These are phyloP conservation scores for Hymenoscyphus occultus DNA, from an alignment of 2,329 filamentous ascomycete genomes.

Conservation along the genomic window DNA sequence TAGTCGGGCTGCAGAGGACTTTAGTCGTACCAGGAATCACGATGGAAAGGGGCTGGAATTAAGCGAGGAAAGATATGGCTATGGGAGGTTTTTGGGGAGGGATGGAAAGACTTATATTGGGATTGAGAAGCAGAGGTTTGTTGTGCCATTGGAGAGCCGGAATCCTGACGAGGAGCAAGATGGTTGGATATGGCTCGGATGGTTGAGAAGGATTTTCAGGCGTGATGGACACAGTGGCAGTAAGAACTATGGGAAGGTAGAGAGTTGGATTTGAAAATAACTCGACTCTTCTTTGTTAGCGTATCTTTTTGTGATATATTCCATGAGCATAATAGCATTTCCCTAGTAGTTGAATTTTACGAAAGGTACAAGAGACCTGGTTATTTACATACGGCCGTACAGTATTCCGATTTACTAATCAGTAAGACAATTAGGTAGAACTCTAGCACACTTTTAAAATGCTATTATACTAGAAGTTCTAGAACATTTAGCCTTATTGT, in stretches of 20 bases:
- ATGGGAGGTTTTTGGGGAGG: constrained; percentile 47
- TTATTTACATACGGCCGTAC: too few species aligned
- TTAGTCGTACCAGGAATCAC: constrained; percentile 37
- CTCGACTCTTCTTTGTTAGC: neutral
- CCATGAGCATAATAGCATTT: too few species aligned
- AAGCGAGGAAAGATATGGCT: constrained; percentile 41
- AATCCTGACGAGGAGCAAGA: constrained; percentile 23
- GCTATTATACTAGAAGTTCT: too few species aligned
- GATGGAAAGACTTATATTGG: constrained; percentile 50
- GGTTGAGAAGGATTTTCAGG: neutral
- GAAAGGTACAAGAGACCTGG: too few species aligned
- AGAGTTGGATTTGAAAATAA: neutral
- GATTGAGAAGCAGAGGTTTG: constrained; percentile 48
- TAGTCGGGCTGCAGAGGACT: constrained; percentile 37
- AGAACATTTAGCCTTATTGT: too few species aligned
- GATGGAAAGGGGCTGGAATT: constrained; percentile 4
- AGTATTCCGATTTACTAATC: too few species aligned
- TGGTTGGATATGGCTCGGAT: neutral
- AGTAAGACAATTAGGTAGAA: too few species aligned
- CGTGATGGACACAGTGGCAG: neutral
- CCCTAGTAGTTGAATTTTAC: too few species aligned
- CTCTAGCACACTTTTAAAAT: too few species aligned
- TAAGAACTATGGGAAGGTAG: neutral
- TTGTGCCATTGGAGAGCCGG: constrained; percentile 34
- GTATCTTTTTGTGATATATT: too few species aligned